A percentile compares a stretch with the other conserved stretches of the same genome.
Evolutionary conservation across 768 basidiomycete genomes (phyloP).

Genomic region (Exsudoporus frostii): DNA sequence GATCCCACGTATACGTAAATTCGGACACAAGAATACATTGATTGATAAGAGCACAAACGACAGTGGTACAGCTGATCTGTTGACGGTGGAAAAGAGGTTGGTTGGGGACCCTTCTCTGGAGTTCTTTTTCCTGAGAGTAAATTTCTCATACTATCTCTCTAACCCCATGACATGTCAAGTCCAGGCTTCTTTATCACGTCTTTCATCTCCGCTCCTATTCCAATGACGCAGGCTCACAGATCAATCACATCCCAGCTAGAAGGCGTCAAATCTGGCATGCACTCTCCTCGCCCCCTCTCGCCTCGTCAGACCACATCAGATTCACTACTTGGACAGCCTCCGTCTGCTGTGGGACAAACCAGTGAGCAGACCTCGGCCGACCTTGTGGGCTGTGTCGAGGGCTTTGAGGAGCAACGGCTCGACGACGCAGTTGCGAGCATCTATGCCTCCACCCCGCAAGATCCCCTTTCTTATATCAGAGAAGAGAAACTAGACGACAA

Average conservation of each 20-base stretch:
- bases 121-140: constrained; percentile 19
- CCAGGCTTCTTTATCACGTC: constrained; percentile 34
- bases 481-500: constrained; percentile 56
- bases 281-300: constrained; percentile 16
- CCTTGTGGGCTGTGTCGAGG: background rate
- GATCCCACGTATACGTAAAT: constrained; percentile 50
- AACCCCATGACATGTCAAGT: constrained; percentile 28
- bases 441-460: constrained; percentile 27
- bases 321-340: constrained; percentile 26
- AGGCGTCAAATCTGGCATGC: constrained; percentile 17
- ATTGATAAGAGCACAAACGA: constrained; percentile 1
- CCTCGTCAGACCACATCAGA: constrained; percentile 15
- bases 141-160: constrained; percentile 19
- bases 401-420: constrained; percentile 20
- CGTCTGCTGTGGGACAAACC: constrained; percentile 8
- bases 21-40: constrained; percentile 34
- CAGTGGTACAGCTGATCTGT: constrained; percentile 6
- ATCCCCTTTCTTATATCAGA: constrained; percentile 40
- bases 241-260: constrained; percentile 19
- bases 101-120: constrained; percentile 11
- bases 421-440: constrained; percentile 34
- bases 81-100: constrained; percentile 20
- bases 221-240: constrained; percentile 20
- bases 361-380: background rate
- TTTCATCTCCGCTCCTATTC: constrained; percentile 32